Evolutionary conservation across 345 rosid genomes (phyloP), one percentile per base, ranked within the genome.

Genomic region (Raphanus raphanistrum): DNA sequence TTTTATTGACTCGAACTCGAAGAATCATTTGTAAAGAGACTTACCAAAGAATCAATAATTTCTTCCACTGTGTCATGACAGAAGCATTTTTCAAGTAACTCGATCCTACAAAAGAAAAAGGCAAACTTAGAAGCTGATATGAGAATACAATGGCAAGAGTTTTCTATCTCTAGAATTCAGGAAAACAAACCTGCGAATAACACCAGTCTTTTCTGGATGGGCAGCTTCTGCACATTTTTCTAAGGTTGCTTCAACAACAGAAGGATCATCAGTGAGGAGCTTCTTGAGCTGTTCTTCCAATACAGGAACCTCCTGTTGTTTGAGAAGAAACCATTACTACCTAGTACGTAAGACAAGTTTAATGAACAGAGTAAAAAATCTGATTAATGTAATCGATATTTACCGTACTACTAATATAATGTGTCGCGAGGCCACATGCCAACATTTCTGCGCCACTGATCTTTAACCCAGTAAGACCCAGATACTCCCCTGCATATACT

Each of bases 401-500:
- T 80, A 95, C 99, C 76, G 86, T 85, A 68, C 80, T 83, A 11
- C 76, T 82, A 59, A 89, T 70, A 76, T 84, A 92, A 79, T 95
- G 99, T 9, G 98, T 92, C 5, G 97, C 99, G 75, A 95, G 87
- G 41, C 99, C 90, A 62, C 96, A 91, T 50, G 94, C 89, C 75
- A 88, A 25, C 98, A 95, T 90, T 87, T 92, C 99, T n/a, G 86
- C 91, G 13, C 92, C 96, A 66, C 79, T 85, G 78, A 95, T 87
- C 76, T 89, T 95, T 74, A 85, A 93, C 71, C 98, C 97, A 1
- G 94, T 91, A 41, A 95, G 80, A 63, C 86, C 99, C 75, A 92
- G 84, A 82, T 91, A 91, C 75, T 95, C 99, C 71, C 99, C 99
- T 95, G 88, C 85, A 81, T 78, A 65, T 50, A 77, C 36, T 74